Evolutionary conservation across 2,329 filamentous ascomycete species (phyloP).

Genomic region (Pezicula rhizophila): DNA sequence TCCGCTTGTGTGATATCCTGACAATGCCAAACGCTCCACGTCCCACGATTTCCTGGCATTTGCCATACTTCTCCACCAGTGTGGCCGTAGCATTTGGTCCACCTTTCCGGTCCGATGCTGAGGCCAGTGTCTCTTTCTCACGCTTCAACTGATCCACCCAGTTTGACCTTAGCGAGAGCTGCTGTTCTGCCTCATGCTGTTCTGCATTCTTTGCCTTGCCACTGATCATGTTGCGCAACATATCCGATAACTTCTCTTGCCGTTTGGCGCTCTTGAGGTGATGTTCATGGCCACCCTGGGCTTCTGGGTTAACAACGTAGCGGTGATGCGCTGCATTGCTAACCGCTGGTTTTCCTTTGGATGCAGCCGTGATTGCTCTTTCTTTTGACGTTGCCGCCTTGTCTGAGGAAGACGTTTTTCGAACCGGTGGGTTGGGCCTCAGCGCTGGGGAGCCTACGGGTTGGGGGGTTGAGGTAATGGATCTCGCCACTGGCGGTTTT

Average conservation of each 20-base stretch:
- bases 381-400: conserved; percentile 28
- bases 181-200: conserved; percentile 59
- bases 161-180: conserved; percentile 85
- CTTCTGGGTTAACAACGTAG: conserved; percentile 44
- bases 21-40: conserved; percentile 97
- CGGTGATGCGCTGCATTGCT: conserved; percentile 30
- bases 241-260: conserved; percentile 90
- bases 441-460: conserved; percentile 21
- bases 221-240: conserved; percentile 77
- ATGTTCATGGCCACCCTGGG: conserved; percentile 74
- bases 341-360: conserved; percentile 24
- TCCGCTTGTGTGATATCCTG: conserved; percentile 91
- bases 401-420: conserved; percentile 39
- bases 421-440: conserved; percentile 31
- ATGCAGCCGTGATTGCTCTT: conserved; percentile 17
- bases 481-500: conserved; percentile 13
- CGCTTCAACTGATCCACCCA: conserved; percentile 93
- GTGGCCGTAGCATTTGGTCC: conserved; percentile 70
- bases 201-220: conserved; percentile 75
- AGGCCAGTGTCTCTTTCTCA: conserved; percentile 65
- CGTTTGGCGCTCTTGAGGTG: conserved; percentile 82
- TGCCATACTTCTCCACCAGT: conserved; percentile 93
- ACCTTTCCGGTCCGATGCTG: conserved; percentile 70
- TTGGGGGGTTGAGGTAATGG: conserved; percentile 30
- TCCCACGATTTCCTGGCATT: conserved; percentile 94